Percentiles rank a stretch among this genome's conserved stretches.
These are phyloP conservation scores for Ballota nigra DNA, from an alignment of 257 asterid genomes.

Conservation along the genomic window DNA sequence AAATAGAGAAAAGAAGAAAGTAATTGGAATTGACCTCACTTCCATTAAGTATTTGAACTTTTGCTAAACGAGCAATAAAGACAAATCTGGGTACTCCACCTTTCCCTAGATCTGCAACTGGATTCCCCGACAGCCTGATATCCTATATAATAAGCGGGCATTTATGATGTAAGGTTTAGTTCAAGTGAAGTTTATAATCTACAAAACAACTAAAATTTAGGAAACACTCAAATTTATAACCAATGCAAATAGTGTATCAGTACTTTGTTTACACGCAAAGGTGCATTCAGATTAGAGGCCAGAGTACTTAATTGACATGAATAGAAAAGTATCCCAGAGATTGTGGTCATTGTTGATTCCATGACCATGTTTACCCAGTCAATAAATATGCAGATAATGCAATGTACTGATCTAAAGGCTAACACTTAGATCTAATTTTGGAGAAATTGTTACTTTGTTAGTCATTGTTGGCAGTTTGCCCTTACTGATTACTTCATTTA, in stretches of 20 bases:
- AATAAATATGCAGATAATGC: background rate
- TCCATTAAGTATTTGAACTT: conserved; percentile 67
- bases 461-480: background rate
- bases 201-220: background rate
- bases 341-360: background rate
- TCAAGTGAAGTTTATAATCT: background rate
- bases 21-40: conserved; percentile 65
- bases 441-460: background rate
- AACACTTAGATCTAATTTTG: background rate
- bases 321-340: background rate
- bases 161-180: conserved; percentile 5
- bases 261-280: background rate
- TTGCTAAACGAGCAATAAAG: conserved; percentile 77
- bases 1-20: background rate
- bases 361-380: background rate
- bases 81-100: conserved; percentile 86
- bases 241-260: background rate
- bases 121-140: conserved; percentile 83
- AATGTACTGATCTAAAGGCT: background rate
- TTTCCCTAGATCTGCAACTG: conserved; percentile 68
- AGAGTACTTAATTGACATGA: background rate
- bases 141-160: conserved; percentile 47
- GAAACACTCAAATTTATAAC: background rate
- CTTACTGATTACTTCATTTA: background rate
- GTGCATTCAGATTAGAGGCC: background rate